Evolutionary conservation across 768 basidiomycete genomes (phyloP).

Genomic region (Harrya chromipes): DNA sequence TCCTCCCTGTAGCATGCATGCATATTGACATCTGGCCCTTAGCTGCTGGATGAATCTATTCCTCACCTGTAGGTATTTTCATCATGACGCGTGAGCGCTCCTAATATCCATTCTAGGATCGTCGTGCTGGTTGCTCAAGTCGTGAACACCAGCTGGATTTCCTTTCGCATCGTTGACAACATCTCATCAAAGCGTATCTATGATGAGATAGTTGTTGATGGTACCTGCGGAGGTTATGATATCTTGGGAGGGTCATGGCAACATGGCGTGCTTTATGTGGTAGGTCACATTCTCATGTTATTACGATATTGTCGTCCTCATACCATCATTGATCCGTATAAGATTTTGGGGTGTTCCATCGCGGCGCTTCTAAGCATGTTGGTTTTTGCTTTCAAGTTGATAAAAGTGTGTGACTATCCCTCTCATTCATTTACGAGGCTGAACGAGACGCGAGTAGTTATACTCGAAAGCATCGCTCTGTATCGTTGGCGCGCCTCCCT

Average conservation of each 20-base stretch:
- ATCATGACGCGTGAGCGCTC: background rate
- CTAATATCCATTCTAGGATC: constrained; percentile 13
- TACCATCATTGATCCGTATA: constrained; percentile 11
- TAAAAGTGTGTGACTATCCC: constrained; percentile 32
- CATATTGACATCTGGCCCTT: background rate
- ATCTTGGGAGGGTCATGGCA: constrained; percentile 45
- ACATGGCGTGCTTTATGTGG: constrained; percentile 25
- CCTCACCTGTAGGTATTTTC: constrained; percentile 42
- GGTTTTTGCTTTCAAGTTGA: constrained; percentile 41
- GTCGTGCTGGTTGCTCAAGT: constrained; percentile 44
- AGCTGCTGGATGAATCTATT: constrained; percentile 52
- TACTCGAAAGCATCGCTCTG: constrained; percentile 46
- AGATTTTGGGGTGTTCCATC: constrained; percentile 39
- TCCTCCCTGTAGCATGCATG: background rate
- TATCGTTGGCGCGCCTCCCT: constrained; percentile 46
- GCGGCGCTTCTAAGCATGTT: constrained; percentile 36
- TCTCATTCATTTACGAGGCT: background rate
- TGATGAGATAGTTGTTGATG: constrained; percentile 32
- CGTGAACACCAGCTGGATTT: constrained; percentile 47
- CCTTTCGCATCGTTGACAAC: constrained; percentile 39
- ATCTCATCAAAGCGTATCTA: constrained; percentile 32
- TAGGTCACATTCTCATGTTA: constrained; percentile 22
- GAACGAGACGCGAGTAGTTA: constrained; percentile 26
- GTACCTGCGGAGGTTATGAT: constrained; percentile 40
- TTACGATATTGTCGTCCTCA: background rate